Evolutionary conservation across 495 filamentous ascomycete species (phyloP).

Genomic region (Cairneyella variabilis): DNA sequence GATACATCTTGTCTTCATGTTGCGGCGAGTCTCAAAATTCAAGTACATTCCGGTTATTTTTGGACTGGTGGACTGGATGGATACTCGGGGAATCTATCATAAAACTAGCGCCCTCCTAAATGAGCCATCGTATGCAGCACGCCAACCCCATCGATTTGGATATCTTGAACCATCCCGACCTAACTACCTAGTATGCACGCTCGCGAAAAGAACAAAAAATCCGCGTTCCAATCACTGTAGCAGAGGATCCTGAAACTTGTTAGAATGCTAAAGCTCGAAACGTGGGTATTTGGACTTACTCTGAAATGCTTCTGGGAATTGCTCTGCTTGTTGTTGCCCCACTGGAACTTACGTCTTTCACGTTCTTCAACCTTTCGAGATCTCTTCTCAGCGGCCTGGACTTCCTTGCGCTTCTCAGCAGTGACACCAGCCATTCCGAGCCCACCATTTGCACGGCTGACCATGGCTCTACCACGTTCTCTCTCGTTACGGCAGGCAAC

Average conservation of each 20-base stretch:
- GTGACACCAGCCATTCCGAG: slow-evolving; percentile 72
- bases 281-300: too few relatives aligned
- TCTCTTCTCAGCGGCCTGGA: slow-evolving; percentile 59
- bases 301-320: slow-evolving; percentile 80
- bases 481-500: slow-evolving; percentile 32
- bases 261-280: slow-evolving; percentile 19
- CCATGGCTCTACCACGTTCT: slow-evolving; percentile 55
- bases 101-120: too few relatives aligned
- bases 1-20: too few relatives aligned
- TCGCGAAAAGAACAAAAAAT: too few relatives aligned
- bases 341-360: slow-evolving; percentile 53
- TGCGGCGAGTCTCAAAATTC: too few relatives aligned
- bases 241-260: slow-evolving; percentile 26
- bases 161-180: too few relatives aligned
- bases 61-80: too few relatives aligned
- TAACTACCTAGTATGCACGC: too few relatives aligned
- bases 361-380: slow-evolving; percentile 59
- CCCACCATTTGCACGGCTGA: slow-evolving; percentile 65
- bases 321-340: slow-evolving; percentile 56
- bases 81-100: too few relatives aligned
- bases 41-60: too few relatives aligned
- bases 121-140: too few relatives aligned
- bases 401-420: slow-evolving; percentile 64
- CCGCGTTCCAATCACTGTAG: slow-evolving; percentile 27
- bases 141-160: too few relatives aligned